Evolutionary conservation across 495 filamentous ascomycete species (phyloP), one percentile per base, ranked within the genome.

Genomic region (Hypomontagnella monticulosa): DNA sequence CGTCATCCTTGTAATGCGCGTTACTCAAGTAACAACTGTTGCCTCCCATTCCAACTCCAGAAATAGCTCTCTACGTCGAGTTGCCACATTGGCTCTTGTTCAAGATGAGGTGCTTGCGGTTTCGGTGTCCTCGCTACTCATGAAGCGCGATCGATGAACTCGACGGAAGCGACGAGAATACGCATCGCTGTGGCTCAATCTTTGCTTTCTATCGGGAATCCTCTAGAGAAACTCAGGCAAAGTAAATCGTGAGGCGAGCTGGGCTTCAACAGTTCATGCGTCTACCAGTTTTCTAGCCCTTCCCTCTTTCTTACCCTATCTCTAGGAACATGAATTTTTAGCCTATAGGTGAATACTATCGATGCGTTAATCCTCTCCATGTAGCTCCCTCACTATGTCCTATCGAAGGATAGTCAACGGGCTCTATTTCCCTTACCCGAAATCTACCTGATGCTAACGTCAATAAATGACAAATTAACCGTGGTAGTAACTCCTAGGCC

Each of bases 1-100:
- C 32, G 57, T 32, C 15, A 16, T 36, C 9, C 4, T 27, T 34
- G 12, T 50, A 12, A 66, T 53, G 60, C 38, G 33, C 5, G 23
- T 27, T 41, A 23, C 15, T 19, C n/a, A 19, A 54, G 10, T 30
- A 55, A 14, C 9, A 27, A 8, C 51, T 34, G 32, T 10, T 19
- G 3, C 9, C 32, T 20, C 38, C 3, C 38, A 42, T 12, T 30
- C 38, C 18, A 11, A 27, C 23, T 27, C 23, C 3, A 27, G 23
- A 27, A 6, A 3, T 27, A 27, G 23, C 6, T 27, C 23, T 27
- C 23, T 27, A 55, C 42, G 42, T 46, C n/a, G 36, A 57, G 20
- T 19, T 36, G 44, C 34, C 44, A 50, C 36, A 33, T 20, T 20
- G 44, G 36, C 30, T 32, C 18, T 12, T 40, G 12, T 56, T 34